Percentiles rank a stretch among this genome's conserved stretches.
phyloP scores from a whole-genome alignment of 2,329 filamentous ascomycete genomes.

The Aureobasidium namibiae region DNA sequence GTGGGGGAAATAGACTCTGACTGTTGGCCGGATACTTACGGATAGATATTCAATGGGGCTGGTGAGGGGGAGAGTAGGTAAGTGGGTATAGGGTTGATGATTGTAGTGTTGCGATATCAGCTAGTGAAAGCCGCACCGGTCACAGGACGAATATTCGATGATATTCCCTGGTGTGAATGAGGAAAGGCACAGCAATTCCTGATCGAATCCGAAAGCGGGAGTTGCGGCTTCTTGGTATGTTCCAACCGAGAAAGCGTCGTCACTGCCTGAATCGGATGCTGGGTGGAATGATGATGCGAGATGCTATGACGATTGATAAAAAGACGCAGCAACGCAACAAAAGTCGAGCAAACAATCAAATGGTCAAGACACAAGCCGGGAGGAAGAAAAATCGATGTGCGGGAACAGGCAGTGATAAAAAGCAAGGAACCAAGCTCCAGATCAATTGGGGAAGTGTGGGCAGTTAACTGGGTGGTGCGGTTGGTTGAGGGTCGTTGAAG shows the following conservation, averaged over 20 bases:
- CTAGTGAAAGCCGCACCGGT: conserved; percentile 30
- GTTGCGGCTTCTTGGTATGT: conserved; percentile 10
- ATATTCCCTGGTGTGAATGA: conserved; percentile 2
- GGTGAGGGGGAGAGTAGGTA: conserved; percentile 4
- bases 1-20: conserved; percentile 5
- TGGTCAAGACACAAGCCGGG: not conserved
- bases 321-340: conserved; percentile 13
- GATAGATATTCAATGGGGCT: conserved; percentile 18
- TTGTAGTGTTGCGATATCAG: conserved; percentile 24
- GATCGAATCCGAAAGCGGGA: conserved; percentile 8
- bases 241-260: conserved; percentile 12
- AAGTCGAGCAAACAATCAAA: conserved; percentile 18
- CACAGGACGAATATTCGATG: conserved; percentile 1
- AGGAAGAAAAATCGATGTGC: conserved; percentile 6
- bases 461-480: conserved; percentile 12
- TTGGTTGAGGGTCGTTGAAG: conserved; percentile 13
- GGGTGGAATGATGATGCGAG: conserved; percentile 1
- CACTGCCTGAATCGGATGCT: not conserved
- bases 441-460: conserved; percentile 9
- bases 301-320: conserved; percentile 12
- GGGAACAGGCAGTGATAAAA: conserved; percentile 12
- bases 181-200: conserved; percentile 11
- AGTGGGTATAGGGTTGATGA: conserved; percentile 16
- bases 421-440: conserved; percentile 15
- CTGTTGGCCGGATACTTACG: conserved; percentile 21